Evolutionary conservation across 306 rosid species (phyloP).

Genomic region (Quercus robur): DNA sequence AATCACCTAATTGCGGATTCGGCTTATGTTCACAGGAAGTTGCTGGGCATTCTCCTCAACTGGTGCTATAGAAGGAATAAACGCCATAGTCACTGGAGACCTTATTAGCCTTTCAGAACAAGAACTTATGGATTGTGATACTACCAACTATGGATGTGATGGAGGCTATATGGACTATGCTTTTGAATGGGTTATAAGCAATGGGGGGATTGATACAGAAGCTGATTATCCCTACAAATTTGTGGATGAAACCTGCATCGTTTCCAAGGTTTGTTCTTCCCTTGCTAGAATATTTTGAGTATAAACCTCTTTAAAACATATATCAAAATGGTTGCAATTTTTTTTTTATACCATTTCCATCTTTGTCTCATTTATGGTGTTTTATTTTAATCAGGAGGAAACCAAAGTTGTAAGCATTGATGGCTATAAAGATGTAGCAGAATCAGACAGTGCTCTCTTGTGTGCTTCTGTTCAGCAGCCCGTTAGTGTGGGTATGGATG

Average conservation of each 20-base stretch:
- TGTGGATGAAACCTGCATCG: constrained; percentile 50
- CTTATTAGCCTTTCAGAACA: constrained; percentile 78
- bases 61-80: constrained; percentile 76
- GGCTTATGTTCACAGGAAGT: constrained; percentile 49
- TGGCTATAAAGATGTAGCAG: constrained; percentile 58
- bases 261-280: constrained; percentile 39
- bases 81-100: constrained; percentile 56
- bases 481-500: constrained; percentile 65
- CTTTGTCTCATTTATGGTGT: not conserved
- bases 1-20: not conserved
- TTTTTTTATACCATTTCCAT: not conserved
- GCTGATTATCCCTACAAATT: constrained; percentile 57
- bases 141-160: constrained; percentile 57
- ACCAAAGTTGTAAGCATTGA: constrained; percentile 52
- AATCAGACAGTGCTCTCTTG: constrained; percentile 51
- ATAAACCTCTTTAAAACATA: not conserved
- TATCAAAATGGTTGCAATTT: not conserved
- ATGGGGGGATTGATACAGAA: constrained; percentile 78
- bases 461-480: constrained; percentile 69
- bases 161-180: constrained; percentile 86
- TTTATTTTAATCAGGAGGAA: constrained; percentile 45
- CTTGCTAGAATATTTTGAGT: not conserved
- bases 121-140: constrained; percentile 73
- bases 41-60: constrained; percentile 85
- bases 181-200: constrained; percentile 70